Evolutionary conservation across 2,329 filamentous ascomycete genomes (phyloP), one percentile per base, ranked within the genome.

Genomic region (Scopulariopsis brevicaulis): DNA sequence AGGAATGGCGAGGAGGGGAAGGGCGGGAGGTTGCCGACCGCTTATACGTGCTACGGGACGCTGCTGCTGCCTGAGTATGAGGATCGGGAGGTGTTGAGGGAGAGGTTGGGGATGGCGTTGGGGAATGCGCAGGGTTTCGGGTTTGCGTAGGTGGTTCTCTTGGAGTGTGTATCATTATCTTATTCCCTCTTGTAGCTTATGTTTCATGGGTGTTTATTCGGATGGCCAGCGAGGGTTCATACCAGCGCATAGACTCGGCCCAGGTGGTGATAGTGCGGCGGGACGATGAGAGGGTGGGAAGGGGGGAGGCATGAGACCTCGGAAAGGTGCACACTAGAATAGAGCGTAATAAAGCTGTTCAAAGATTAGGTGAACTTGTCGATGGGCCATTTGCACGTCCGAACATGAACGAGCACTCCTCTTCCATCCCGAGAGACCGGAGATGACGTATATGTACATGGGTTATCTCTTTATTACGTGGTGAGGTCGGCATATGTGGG

Each of bases 1-100:
- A 84, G 82, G 65, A 90, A 91, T 66, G 84, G 89, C 18, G 77
- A 84, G 58, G 86, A 81, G 62, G 76, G 73, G 2, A 73, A 75
- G 1, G 67, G 68, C 2, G 80, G 78, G 0, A 80, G 82, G 62
- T 66, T 99, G 64, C 94, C 94, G 3, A 96, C 88, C 5, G 93
- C 90, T 61, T 87, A 91, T 66, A 99, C 94, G 0, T 99, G 94
- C 71, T 97, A 96, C 73, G 90, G 93, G 1, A 92, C 89, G 54
- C 72, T 99, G 53, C 73, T 96, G 62, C 70, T 99, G 61, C 94
- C 94, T 1, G 86, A 92, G 71, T 99, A 97, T 70, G 78, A 74
- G 57, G 82, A 82, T 46, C 82, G 77, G 66, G 84, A 87, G 60
- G 82, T 88, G 40, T 68, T 99, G 67, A 79, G 79, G 68, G 78